A percentile compares a stretch with the other conserved stretches of the same genome.
Evolutionary conservation across 192 early-diverging fungal genomes (phyloP).

Genomic region (Allomyces macrogynus): DNA sequence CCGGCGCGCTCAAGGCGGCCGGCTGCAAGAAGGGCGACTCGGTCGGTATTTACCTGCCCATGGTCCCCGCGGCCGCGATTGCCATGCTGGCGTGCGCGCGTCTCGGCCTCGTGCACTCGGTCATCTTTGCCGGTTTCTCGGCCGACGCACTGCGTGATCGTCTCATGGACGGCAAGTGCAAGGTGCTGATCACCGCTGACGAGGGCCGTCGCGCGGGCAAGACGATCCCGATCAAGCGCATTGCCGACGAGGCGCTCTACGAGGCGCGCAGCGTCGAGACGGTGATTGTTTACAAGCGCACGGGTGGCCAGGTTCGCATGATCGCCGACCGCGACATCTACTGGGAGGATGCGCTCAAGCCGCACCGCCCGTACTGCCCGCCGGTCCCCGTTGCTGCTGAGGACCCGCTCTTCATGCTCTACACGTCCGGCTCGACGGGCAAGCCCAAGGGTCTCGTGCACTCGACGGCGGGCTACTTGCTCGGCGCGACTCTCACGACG

Average conservation of each 20-base stretch:
- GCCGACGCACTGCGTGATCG: slow-evolving; percentile 81
- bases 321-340: slow-evolving; percentile 58
- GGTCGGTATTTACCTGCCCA: slow-evolving; percentile 94
- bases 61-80: slow-evolving; percentile 81
- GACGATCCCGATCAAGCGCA: slow-evolving; percentile 69
- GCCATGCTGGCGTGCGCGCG: slow-evolving; percentile 90
- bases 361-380: slow-evolving; percentile 72
- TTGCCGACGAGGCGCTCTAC: slow-evolving; percentile 75
- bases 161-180: slow-evolving; percentile 59
- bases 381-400: slow-evolving; percentile 67
- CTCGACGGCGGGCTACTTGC: slow-evolving; percentile 83
- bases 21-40: slow-evolving; percentile 82
- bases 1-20: slow-evolving; percentile 62
- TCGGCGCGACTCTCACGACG: slow-evolving; percentile 63
- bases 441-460: slow-evolving; percentile 87
- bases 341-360: slow-evolving; percentile 79
- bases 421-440: slow-evolving; percentile 80
- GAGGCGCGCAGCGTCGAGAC: slow-evolving; percentile 57
- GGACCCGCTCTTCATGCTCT: slow-evolving; percentile 87
- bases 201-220: slow-evolving; percentile 85
- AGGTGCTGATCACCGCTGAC: slow-evolving; percentile 77
- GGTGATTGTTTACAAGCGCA: slow-evolving; percentile 79
- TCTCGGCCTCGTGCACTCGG: slow-evolving; percentile 77
- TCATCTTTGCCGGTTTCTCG: slow-evolving; percentile 95
- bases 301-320: slow-evolving; percentile 66